These are phyloP conservation scores for Eucalyptus globulus DNA, from an alignment of 345 rosid genomes.

Conservation along the genomic window DNA sequence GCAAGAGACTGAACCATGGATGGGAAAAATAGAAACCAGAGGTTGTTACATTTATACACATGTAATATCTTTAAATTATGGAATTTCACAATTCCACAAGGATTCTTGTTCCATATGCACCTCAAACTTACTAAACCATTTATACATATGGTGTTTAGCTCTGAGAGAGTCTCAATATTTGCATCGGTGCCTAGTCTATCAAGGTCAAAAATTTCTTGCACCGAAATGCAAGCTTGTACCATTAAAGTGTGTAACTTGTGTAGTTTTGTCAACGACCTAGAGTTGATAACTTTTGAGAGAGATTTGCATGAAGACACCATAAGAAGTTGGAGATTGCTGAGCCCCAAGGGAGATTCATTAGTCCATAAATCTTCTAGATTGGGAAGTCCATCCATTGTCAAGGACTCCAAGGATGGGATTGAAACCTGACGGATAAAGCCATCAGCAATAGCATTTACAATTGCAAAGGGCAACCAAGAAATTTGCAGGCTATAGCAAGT, in stretches of 20 bases:
- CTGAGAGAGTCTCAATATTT: neutral
- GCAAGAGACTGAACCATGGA: neutral
- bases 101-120: neutral
- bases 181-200: fast-evolving
- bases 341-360: neutral
- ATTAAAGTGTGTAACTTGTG: neutral
- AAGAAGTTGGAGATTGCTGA: neutral
- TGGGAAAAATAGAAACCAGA: neutral
- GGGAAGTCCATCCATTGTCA: neutral
- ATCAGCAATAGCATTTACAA: neutral
- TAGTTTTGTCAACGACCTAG: fast-evolving
- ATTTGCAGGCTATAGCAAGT: fast-evolving
- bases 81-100: neutral
- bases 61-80: fast-evolving
- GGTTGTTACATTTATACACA: fast-evolving
- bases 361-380: neutral
- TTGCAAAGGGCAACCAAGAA: neutral
- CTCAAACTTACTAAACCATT: fast-evolving
- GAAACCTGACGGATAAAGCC: neutral
- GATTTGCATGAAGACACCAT: neutral
- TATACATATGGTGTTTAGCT: fast-evolving
- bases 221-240: fast-evolving
- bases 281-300: neutral
- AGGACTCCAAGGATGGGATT: neutral
- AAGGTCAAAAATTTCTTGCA: neutral